These are phyloP conservation scores for Lachancea kluyveri DNA, from an alignment of 805 yeast genomes.

Conservation along the genomic window DNA sequence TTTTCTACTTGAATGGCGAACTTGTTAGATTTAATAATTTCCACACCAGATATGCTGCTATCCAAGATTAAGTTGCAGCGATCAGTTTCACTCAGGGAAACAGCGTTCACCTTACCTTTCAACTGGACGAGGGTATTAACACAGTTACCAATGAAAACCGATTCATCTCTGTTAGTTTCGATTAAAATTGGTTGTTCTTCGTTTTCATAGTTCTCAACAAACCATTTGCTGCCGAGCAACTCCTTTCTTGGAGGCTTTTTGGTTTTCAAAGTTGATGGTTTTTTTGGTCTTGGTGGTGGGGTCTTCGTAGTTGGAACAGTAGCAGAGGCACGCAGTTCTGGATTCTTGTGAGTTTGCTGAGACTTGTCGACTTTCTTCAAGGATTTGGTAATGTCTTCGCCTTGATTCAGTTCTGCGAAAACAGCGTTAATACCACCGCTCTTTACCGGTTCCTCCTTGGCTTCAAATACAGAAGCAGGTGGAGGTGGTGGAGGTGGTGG, in stretches of 20 bases:
- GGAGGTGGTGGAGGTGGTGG: slow-evolving; percentile 96
- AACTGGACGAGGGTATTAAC: slow-evolving; percentile 66
- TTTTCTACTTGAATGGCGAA: slow-evolving; percentile 85
- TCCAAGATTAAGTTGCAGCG: slow-evolving; percentile 78
- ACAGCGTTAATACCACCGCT: slow-evolving; percentile 75
- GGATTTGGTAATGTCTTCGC: slow-evolving; percentile 76
- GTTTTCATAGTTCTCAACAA: slow-evolving; percentile 69
- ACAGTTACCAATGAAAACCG: slow-evolving; percentile 84
- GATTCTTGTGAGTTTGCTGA: slow-evolving; percentile 91
- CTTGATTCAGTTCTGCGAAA: slow-evolving; percentile 84
- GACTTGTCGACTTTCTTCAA: slow-evolving; percentile 89
- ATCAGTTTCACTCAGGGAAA: slow-evolving; percentile 67
- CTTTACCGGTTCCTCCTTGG: slow-evolving; percentile 22
- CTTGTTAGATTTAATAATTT: slow-evolving; percentile 71
- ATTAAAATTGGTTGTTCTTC: slow-evolving; percentile 50
- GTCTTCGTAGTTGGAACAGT: slow-evolving; percentile 37
- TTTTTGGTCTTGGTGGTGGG: slow-evolving; percentile 76
- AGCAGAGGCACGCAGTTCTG: slow-evolving; percentile 60
- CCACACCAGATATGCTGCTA: slow-evolving; percentile 79
- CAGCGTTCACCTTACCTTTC: slow-evolving; percentile 87
- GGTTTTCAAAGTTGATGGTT: slow-evolving; percentile 56
- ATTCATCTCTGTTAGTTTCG: slow-evolving; percentile 80
- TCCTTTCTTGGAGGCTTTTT: slow-evolving; percentile 60
- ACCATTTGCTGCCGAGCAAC: slow-evolving; percentile 83
- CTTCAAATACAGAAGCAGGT: slow-evolving; percentile 63